A percentile compares a stretch with the other conserved stretches of the same genome.
Evolutionary conservation across 139 green algal genomes (phyloP).

Genomic region (Tetradesmus lagerheimii): DNA sequence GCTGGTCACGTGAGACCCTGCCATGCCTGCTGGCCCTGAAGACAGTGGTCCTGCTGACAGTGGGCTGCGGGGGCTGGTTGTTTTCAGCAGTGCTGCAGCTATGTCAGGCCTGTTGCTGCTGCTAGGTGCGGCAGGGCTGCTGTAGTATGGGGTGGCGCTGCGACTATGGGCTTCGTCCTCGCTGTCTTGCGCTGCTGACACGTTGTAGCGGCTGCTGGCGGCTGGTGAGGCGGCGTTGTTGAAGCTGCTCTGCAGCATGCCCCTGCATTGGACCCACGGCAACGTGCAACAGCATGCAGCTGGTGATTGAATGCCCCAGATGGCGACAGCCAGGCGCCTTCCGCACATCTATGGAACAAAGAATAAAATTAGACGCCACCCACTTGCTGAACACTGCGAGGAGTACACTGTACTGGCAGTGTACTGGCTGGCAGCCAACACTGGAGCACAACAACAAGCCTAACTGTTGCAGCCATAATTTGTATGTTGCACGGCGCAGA

Average conservation of each 20-base stretch:
- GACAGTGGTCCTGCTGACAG: not conserved
- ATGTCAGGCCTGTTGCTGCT: not conserved
- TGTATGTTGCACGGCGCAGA: too few species aligned
- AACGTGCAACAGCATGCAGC: not conserved
- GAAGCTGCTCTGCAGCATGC: not conserved
- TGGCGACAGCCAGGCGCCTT: not conserved
- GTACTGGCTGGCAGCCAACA: too few species aligned
- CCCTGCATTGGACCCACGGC: too few species aligned
- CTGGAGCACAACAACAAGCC: too few species aligned
- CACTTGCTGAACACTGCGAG: too few species aligned
- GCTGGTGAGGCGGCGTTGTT: not conserved
- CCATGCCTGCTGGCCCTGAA: constrained; percentile 5
- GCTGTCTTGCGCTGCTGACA: not conserved
- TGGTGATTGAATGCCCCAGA: too few species aligned
- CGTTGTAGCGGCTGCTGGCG: not conserved
- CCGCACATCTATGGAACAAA: too few species aligned
- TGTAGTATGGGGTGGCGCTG: not conserved
- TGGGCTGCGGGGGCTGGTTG: not conserved
- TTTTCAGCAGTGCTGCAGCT: not conserved
- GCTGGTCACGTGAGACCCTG: not conserved
- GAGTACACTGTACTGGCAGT: too few species aligned
- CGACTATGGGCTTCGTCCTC: not conserved
- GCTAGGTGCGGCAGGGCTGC: not conserved
- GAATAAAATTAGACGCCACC: too few species aligned
- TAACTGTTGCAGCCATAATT: too few species aligned